Base-by-base conservation (phyloP, 179 eudicot genomes). In the Spergularia azorica region DNA sequence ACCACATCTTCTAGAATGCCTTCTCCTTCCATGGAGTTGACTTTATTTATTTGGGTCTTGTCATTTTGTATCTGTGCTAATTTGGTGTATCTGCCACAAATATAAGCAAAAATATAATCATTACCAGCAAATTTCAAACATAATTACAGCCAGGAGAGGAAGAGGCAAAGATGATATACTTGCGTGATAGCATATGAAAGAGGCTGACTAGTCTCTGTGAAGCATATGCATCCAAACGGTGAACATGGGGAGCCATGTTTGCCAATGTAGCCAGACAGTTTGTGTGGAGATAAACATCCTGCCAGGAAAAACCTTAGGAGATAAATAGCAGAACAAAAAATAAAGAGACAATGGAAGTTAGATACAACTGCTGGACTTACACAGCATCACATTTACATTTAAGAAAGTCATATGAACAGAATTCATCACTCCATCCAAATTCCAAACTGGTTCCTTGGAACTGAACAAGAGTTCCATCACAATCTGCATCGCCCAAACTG, bases 201-300 rank as follows among this genome's bases (percentile, higher is more conserved):
- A 93, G 95, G 91, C 92, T 90, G 78, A 95, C 95, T 72, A 95
- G 86, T 72, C 96, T 89, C 80, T 95, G 97, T 18, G 99, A 89
- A 65, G 99, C 97, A 84, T 90, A 93, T 58, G 92, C 87, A 85
- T 88, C 92, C 84, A 95, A 81, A 65, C 89, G 92, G 78, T 95
- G 95, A 72, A 88, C 97, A 87, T 95, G 95, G 72, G 99, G 97
- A 77, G 99, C 99, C 95, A 95, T 95, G 86, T 95, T 95, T 55
- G 99, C 95, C 87, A 95, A 84, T 62, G 90, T 80, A 76, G 97
- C 97, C 79, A 93, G 88, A 76, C 99, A 95, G 77, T 95, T 95
- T 71, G 99, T 93, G 83, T 95, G 97, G 66, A 95, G 99, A 83
- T 93, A 95, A 72, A 95, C 87, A 85, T 95, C 99, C 97, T 95